These are phyloP conservation scores for Ichthyophonus hoferi DNA, from an alignment of 208 protist species.

Conservation along the genomic window DNA sequence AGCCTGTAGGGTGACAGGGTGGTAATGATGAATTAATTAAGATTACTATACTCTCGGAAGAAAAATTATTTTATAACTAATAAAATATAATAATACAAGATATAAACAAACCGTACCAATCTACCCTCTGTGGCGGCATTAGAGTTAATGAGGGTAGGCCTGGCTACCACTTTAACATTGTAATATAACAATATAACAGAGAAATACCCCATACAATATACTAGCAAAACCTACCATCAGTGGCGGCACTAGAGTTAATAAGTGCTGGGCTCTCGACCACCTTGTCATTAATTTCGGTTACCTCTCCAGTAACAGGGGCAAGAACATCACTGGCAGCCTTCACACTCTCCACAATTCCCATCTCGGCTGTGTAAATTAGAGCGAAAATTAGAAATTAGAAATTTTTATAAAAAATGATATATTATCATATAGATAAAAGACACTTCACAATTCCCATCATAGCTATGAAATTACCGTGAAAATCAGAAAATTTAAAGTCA, in stretches of 20 bases:
- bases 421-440: no score
- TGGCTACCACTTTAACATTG: neutral
- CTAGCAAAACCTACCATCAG: neutral
- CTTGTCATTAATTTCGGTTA: slow-evolving; percentile 36
- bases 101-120: neutral
- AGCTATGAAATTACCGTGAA: no score
- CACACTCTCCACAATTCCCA: slow-evolving; percentile 55
- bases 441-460: no score
- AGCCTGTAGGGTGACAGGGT: slow-evolving; percentile 33
- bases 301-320: slow-evolving; percentile 52
- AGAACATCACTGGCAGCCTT: slow-evolving; percentile 64
- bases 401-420: no score
- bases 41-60: neutral
- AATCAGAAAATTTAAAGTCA: no score
- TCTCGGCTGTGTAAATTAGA: neutral
- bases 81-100: neutral
- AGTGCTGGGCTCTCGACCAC: slow-evolving; percentile 7
- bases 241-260: neutral
- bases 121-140: neutral
- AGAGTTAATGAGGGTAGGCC: neutral
- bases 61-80: neutral
- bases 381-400: no score
- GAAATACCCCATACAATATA: neutral
- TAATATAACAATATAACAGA: neutral
- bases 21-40: neutral